Percentiles rank a stretch among this genome's conserved stretches.
phyloP scores from a whole-genome alignment of 2,329 filamentous ascomycete genomes.

The Magnaporthales sp. region DNA sequence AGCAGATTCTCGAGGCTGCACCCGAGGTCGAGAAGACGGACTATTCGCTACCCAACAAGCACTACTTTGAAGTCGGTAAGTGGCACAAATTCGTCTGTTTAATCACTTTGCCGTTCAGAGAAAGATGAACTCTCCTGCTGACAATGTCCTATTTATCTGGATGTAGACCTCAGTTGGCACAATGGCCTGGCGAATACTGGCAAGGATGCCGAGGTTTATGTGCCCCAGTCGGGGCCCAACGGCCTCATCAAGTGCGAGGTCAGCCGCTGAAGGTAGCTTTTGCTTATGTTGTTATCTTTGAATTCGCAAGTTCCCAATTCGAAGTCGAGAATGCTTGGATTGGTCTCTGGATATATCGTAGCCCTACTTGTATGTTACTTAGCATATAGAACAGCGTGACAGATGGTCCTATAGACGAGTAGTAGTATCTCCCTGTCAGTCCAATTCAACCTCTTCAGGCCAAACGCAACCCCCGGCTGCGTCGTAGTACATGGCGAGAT shows the following conservation, averaged over 20 bases:
- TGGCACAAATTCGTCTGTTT: not conserved
- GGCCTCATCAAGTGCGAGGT: constrained; percentile 94
- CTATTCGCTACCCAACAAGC: constrained; percentile 92
- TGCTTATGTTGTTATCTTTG: not conserved
- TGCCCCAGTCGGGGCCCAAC: constrained; percentile 86
- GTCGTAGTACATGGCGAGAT: not conserved
- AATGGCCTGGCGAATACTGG: constrained; percentile 92
- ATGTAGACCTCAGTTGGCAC: constrained; percentile 80
- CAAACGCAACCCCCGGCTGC: not conserved
- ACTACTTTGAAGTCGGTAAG: constrained; percentile 88
- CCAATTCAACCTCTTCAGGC: not conserved
- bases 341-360: not conserved
- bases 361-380: not conserved
- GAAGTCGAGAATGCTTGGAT: not conserved
- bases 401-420: not conserved
- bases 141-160: constrained; percentile 22
- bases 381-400: not conserved
- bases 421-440: not conserved
- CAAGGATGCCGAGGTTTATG: constrained; percentile 90
- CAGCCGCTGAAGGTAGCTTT: constrained; percentile 32
- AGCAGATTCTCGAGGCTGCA: constrained; percentile 70
- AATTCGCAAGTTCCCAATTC: not conserved
- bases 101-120: not conserved
- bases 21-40: constrained; percentile 65
- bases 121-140: not conserved